Percentiles rank a stretch among this genome's conserved stretches.
These are phyloP conservation scores for Suillus fuscotomentosus DNA, from an alignment of 768 basidiomycete species.

Conservation along the genomic window DNA sequence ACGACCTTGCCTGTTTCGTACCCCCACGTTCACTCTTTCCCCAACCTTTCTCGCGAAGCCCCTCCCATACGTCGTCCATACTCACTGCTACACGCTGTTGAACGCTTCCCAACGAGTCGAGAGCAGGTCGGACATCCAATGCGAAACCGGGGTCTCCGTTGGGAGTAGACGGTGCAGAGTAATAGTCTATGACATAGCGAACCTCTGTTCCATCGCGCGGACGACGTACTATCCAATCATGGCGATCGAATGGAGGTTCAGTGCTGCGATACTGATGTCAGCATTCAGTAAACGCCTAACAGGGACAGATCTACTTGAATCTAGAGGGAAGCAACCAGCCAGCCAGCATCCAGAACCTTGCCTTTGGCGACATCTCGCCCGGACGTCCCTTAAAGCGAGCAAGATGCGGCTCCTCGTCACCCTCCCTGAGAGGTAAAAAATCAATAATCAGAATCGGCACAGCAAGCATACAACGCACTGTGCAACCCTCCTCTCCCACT, in stretches of 20 bases:
- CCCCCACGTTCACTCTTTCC: constrained; percentile 9
- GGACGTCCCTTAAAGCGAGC: constrained; percentile 87
- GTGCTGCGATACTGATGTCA: constrained; percentile 45
- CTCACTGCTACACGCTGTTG: constrained; percentile 71
- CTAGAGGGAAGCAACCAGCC: constrained; percentile 86
- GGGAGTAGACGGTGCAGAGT: constrained; percentile 84
- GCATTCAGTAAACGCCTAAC: background rate
- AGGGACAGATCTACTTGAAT: constrained; percentile 68
- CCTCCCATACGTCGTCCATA: constrained; percentile 66
- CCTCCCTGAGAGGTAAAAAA: constrained; percentile 36
- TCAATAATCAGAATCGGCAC: constrained; percentile 4
- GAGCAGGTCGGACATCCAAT: constrained; percentile 91
- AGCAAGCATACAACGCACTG: constrained; percentile 16
- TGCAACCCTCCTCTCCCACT: constrained; percentile 77
- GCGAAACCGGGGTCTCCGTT: constrained; percentile 95
- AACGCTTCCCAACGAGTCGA: constrained; percentile 80
- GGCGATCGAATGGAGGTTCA: constrained; percentile 95
- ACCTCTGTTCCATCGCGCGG: constrained; percentile 77
- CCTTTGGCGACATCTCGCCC: constrained; percentile 93
- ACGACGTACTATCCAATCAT: constrained; percentile 94
- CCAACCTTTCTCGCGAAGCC: constrained; percentile 31
- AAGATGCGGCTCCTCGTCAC: constrained; percentile 65
- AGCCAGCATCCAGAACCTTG: constrained; percentile 79
- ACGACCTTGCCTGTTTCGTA: background rate
- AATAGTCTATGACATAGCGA: constrained; percentile 98